Percentiles rank a stretch among this genome's conserved stretches.
phyloP scores from a whole-genome alignment of 1,139 yeast genomes.

The Debaryomyces fabryi region DNA sequence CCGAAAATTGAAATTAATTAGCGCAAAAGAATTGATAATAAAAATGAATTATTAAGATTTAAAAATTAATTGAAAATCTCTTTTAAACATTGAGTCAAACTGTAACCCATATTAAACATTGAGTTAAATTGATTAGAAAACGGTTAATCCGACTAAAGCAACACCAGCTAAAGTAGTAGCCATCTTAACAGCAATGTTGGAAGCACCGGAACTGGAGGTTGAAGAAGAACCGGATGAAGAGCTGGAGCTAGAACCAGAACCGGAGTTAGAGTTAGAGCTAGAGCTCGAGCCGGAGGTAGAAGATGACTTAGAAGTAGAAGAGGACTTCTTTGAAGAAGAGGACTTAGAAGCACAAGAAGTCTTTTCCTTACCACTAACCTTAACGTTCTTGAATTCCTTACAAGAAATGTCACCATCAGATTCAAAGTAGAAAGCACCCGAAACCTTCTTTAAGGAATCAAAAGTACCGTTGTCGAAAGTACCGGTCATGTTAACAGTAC shows the following conservation, averaged over 20 bases:
- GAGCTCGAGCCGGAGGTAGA: slow-evolving; percentile 28
- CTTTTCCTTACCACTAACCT: slow-evolving; percentile 82
- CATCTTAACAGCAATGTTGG: slow-evolving; percentile 39
- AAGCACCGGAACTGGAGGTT: slow-evolving; percentile 30
- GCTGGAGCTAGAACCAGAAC: slow-evolving; percentile 1
- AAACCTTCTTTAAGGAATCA: slow-evolving; percentile 70
- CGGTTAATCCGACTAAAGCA: slow-evolving; percentile 65
- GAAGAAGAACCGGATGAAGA: slow-evolving; percentile 22
- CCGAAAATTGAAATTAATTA: slow-evolving; percentile 4
- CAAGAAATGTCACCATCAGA: slow-evolving; percentile 72
- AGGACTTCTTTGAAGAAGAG: slow-evolving; percentile 42
- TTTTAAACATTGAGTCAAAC: slow-evolving; percentile 1
- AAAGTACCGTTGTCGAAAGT: slow-evolving; percentile 78
- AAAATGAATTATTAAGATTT: slow-evolving; percentile 1
- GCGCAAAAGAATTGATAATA: slow-evolving; percentile 4
- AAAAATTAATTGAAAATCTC: neutral
- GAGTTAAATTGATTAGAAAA: slow-evolving; percentile 47
- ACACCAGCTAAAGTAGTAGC: slow-evolving; percentile 58
- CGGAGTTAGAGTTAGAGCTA: slow-evolving; percentile 7
- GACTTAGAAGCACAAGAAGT: slow-evolving; percentile 50
- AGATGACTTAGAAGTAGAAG: slow-evolving; percentile 28
- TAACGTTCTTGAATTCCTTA: slow-evolving; percentile 77
- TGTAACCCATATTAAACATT: neutral
- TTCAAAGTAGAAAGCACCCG: slow-evolving; percentile 89
- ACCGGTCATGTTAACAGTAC: slow-evolving; percentile 85